Percentiles rank a stretch among this genome's conserved stretches.
phyloP scores from a whole-genome alignment of 345 rosid species.

The Iberis pinnata region DNA sequence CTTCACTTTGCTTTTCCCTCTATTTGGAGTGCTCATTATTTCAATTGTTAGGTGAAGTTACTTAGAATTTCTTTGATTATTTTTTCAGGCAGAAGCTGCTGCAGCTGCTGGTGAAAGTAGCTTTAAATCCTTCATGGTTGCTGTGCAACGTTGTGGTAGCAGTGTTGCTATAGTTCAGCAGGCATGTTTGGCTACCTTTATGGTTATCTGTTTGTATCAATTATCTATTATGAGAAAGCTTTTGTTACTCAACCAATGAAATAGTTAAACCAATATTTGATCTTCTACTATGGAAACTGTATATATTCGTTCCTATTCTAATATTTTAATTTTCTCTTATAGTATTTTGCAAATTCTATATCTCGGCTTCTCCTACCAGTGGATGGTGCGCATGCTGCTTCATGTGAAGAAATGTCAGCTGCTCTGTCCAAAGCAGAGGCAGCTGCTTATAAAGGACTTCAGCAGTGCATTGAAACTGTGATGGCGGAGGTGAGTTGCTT shows the following conservation, averaged over 20 bases:
- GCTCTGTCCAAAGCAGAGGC: constrained; percentile 97
- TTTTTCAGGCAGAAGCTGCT: constrained; percentile 90
- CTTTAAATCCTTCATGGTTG: constrained; percentile 98
- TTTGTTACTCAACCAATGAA: constrained; percentile 7
- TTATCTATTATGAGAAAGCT: constrained; percentile 15
- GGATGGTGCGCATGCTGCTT: constrained; percentile 96
- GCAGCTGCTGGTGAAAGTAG: constrained; percentile 99
- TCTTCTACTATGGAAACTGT: constrained; percentile 2
- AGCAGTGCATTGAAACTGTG: constrained; percentile 98
- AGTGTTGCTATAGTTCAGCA: constrained; percentile 97
- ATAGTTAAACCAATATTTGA: background rate
- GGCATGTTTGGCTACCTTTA: constrained; percentile 33
- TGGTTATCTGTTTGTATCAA: constrained; percentile 13
- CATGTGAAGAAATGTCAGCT: constrained; percentile 98
- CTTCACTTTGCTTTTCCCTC: constrained; percentile 16
- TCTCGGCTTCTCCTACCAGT: constrained; percentile 94
- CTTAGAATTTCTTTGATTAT: constrained; percentile 25
- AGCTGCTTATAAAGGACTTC: constrained; percentile 99
- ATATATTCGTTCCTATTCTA: constrained; percentile 2
- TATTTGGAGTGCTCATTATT: constrained; percentile 10
- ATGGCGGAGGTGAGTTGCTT: constrained; percentile 85
- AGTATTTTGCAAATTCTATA: constrained; percentile 95
- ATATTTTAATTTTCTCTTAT: constrained; percentile 21
- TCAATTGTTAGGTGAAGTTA: constrained; percentile 4
- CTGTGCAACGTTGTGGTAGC: constrained; percentile 93